Evolutionary conservation across 225 moss, liverwort and hornwort genomes (phyloP), one percentile per base, ranked within the genome.

Genomic region (Rhytidiadelphus loreus): DNA sequence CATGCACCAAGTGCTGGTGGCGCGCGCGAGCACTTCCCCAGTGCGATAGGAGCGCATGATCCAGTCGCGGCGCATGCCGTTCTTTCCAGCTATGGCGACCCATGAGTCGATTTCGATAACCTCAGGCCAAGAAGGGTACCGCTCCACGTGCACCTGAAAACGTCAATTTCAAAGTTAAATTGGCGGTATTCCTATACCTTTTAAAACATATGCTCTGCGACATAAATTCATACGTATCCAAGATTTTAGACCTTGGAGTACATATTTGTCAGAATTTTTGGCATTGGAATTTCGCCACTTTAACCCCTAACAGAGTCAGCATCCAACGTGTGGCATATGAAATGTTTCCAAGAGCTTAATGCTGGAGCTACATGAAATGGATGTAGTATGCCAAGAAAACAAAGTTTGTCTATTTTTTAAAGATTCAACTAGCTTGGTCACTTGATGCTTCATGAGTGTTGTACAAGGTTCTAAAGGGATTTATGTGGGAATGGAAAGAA

Each of bases 1-100:
- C 95, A 94, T 96, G 56, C 95, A 96, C 97, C 96, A 97, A n/a
- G 96, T 96, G 86, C 97, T 97, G 3, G 97, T 96, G 46, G 96
- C 97, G 12, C 96, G 91, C 25, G 93, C 97, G 26, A 96, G 86
- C 82, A 96, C 92, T 88, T 96, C 89, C 9, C 96, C 97, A 25
- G 95, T 92, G 46, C 92, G 93, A 64, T 91, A 94, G 16, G 94
- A 94, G 16, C 94, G 93, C 89, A 96, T 91, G 48, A 97, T 71
- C 97, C 96, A 97, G 89, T 97, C 97, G 33, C 96, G 94, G 7
- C 94, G 87, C 95, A 96, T 94, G 48, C 96, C 95, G 53, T 96
- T 95, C 72, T 92, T 96, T 9, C 93, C 94, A 2, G 94, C 89
- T 10, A 25, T 80, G 68, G 65, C 89, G 29, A 95, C 91, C 92